phyloP scores from a whole-genome alignment of 306 rosid species.

The Carpinus viminea region DNA sequence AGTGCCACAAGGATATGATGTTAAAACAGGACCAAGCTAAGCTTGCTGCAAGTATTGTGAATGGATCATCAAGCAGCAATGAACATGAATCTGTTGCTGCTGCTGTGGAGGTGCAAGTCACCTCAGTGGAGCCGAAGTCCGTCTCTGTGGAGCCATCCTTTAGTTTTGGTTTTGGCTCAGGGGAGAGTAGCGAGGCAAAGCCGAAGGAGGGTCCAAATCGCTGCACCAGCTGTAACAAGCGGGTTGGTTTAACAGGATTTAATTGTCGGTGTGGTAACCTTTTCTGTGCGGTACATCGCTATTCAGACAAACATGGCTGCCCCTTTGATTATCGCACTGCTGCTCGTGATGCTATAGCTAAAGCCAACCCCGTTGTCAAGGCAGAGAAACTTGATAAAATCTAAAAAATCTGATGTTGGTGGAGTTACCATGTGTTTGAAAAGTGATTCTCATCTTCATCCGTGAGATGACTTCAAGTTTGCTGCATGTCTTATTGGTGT shows the following conservation, averaged over 20 bases:
- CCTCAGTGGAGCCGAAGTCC: conserved; percentile 49
- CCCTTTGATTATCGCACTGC: conserved; percentile 84
- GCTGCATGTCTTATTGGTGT: conserved; percentile 56
- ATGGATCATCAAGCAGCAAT: conserved; percentile 68
- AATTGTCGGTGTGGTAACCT: conserved; percentile 81
- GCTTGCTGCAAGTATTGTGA: conserved; percentile 83
- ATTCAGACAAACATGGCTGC: conserved; percentile 84
- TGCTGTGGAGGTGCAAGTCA: conserved; percentile 39
- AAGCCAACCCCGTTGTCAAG: conserved; percentile 88
- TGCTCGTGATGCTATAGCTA: conserved; percentile 75
- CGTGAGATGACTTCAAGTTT: conserved; percentile 50
- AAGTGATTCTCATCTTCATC: conserved; percentile 52
- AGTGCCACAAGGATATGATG: conserved; percentile 86
- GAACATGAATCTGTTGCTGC: conserved; percentile 45
- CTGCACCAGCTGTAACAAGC: conserved; percentile 80
- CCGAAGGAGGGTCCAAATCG: conserved; percentile 82
- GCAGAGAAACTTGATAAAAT: conserved; percentile 94
- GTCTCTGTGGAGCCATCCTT: conserved; percentile 36
- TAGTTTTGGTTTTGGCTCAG: conserved; percentile 49
- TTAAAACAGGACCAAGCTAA: conserved; percentile 83
- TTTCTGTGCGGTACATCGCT: conserved; percentile 81
- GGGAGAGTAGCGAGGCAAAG: conserved; percentile 51
- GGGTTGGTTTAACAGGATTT: conserved; percentile 90
- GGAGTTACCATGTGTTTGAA: conserved; percentile 33
- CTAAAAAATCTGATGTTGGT: conserved; percentile 41